phyloP scores from a whole-genome alignment of 2,329 filamentous ascomycete genomes.

The Monilinia laxa region DNA sequence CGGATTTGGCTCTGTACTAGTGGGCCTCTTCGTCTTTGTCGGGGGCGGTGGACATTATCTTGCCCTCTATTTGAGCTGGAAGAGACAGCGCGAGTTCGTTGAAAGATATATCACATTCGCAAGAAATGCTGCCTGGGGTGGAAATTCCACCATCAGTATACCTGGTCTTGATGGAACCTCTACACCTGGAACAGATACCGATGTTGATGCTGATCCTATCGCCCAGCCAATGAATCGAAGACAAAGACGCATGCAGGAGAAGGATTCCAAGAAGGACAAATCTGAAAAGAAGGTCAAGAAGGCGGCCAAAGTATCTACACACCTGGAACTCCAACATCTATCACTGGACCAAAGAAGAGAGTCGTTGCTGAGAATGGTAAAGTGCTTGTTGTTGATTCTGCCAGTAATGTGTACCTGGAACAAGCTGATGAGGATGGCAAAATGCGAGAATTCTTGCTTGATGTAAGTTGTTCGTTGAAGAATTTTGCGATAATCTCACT shows the following conservation, averaged over 20 bases:
- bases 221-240: conserved; percentile 71
- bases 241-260: conserved; percentile 86
- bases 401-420: conserved; percentile 93
- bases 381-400: conserved; percentile 85
- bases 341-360: conserved; percentile 76
- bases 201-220: conserved; percentile 49
- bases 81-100: conserved; percentile 86
- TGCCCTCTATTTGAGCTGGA: conserved; percentile 81
- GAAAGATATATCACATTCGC: conserved; percentile 90
- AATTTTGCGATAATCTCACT: conserved; percentile 6
- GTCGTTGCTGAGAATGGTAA: conserved; percentile 95
- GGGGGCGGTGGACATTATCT: conserved; percentile 88
- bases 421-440: conserved; percentile 86
- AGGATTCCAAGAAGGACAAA: conserved; percentile 71
- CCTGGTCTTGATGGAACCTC: conserved; percentile 60
- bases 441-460: conserved; percentile 78
- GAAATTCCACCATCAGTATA: conserved; percentile 64
- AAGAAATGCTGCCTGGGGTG: conserved; percentile 81
- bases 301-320: conserved; percentile 45
- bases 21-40: conserved; percentile 76
- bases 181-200: conserved; percentile 46
- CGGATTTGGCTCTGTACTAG: conserved; percentile 78
- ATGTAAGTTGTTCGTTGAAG: conserved; percentile 59
- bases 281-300: conserved; percentile 58
- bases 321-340: conserved; percentile 45